Evolutionary conservation across 176 grass and related monocot species (phyloP).

Genomic region (Musa beccarii): DNA sequence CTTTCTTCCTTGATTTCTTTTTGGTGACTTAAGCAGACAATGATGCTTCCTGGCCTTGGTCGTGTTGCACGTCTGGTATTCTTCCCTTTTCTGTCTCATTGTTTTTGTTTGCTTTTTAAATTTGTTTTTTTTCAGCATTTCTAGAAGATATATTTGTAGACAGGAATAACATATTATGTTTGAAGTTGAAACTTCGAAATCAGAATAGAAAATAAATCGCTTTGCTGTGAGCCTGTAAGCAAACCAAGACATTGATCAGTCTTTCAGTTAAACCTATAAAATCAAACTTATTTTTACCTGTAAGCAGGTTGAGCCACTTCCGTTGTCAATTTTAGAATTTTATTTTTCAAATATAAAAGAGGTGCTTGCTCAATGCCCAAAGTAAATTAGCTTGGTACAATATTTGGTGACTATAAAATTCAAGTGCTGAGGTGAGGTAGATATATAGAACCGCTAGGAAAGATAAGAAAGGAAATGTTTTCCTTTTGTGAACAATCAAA

Average conservation of each 20-base stretch:
- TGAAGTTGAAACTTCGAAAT: not conserved
- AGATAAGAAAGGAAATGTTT: too few relatives aligned
- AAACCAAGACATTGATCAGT: not conserved
- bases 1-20: not conserved
- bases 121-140: not conserved
- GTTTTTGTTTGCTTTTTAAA: not conserved
- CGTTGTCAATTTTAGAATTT: not conserved
- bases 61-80: constrained; percentile 37
- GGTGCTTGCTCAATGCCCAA: too few relatives aligned
- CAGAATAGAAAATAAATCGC: not conserved
- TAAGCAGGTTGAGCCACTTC: not conserved
- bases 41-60: constrained; percentile 33
- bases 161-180: not conserved
- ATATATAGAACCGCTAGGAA: too few relatives aligned
- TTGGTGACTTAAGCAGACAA: constrained; percentile 28
- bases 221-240: not conserved
- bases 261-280: not conserved
- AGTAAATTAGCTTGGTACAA: too few relatives aligned
- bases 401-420: too few relatives aligned
- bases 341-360: too few relatives aligned
- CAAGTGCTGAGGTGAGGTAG: too few relatives aligned
- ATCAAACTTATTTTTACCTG: not conserved
- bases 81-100: not conserved
- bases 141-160: not conserved
- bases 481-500: too few relatives aligned